Conservation (phyloP, 2,329 filamentous ascomycete species). For the Sporothrix brunneoviolacea region DNA sequence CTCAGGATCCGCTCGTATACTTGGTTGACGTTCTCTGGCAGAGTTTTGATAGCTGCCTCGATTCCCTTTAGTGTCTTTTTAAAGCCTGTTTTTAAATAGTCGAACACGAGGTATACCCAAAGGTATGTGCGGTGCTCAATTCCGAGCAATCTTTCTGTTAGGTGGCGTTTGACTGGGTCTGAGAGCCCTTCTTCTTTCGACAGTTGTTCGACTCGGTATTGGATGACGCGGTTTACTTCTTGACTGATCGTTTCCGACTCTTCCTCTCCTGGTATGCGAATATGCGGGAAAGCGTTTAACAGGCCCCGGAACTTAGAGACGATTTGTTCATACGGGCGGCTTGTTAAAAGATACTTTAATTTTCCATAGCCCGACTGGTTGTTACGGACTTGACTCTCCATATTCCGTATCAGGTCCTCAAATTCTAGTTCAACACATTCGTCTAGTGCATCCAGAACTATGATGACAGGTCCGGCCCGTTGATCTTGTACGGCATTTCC, state of each 20-base stretch:
- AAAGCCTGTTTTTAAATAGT: conserved; percentile 6
- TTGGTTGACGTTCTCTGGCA: conserved; percentile 21
- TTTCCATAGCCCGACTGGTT: not conserved
- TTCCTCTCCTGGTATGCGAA: conserved; percentile 14
- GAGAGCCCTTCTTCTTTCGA: conserved; percentile 1
- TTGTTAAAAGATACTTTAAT: conserved; percentile 9
- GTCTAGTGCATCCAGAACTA: conserved; percentile 36
- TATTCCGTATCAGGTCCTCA: not conserved
- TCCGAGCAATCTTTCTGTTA: conserved; percentile 19
- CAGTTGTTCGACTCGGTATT: conserved; percentile 5
- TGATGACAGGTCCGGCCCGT: conserved; percentile 24
- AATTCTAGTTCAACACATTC: conserved; percentile 16
- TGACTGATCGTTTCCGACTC: conserved; percentile 11
- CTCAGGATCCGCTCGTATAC: conserved; percentile 19
- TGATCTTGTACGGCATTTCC: conserved; percentile 22
- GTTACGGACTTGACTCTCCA: not conserved
- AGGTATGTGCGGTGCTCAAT: conserved; percentile 30
- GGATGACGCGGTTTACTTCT: conserved; percentile 13
- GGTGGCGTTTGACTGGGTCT: conserved; percentile 8
- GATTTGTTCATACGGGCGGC: conserved; percentile 11
- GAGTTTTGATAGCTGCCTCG: conserved; percentile 13
- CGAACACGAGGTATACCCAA: conserved; percentile 31
- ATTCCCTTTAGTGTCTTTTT: conserved; percentile 16
- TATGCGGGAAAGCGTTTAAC: not conserved
- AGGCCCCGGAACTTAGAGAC: conserved; percentile 7